phyloP scores from a whole-genome alignment of 192 early-diverging fungal species.

The Piromyces finnis region DNA sequence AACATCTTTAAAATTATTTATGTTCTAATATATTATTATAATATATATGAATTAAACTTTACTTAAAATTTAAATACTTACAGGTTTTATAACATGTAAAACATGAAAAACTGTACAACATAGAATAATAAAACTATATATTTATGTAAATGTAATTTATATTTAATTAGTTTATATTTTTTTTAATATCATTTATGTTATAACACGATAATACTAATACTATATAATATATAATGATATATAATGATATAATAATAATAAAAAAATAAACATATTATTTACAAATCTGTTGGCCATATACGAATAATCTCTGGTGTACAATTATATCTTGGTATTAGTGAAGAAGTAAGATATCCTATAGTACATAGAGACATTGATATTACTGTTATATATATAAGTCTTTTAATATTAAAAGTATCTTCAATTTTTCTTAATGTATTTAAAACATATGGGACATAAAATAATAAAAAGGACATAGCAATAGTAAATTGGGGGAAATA shows the following conservation, averaged over 20 bases:
- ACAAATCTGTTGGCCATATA: background rate
- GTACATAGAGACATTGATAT: background rate
- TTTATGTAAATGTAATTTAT: no score
- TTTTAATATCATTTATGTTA: no score
- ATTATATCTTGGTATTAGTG: background rate
- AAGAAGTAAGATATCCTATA: background rate
- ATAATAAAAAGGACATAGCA: background rate
- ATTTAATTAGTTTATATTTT: no score
- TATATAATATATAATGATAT: no score
- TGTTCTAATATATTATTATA: no score
- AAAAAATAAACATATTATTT: background rate
- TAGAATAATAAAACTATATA: background rate
- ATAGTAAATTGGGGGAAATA: background rate
- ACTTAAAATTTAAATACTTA: background rate
- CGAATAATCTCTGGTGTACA: background rate
- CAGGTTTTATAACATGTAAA: background rate
- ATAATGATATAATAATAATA: background rate
- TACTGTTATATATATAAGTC: background rate
- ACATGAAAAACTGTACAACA: background rate
- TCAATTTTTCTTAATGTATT: background rate
- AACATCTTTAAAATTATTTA: no score
- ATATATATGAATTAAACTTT: no score
- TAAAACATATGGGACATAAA: background rate
- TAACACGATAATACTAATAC: no score
- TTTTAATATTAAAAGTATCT: background rate